Conservation (phyloP, 75 land plant genomes). For the Picea glauca region DNA sequence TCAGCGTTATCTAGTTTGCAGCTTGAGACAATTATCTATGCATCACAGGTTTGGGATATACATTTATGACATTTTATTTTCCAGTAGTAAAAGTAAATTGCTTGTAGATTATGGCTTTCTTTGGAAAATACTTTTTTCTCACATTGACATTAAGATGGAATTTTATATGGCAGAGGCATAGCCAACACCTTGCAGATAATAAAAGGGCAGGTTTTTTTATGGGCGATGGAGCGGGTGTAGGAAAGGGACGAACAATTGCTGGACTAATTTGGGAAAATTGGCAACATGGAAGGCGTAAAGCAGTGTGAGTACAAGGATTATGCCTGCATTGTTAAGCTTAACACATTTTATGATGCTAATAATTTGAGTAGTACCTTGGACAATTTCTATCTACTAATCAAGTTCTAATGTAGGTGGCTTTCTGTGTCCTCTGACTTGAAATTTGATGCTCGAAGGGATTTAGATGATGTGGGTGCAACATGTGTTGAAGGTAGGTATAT, state of each 20-base stretch:
- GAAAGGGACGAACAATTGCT: conserved; percentile 96
- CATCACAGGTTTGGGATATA: conserved; percentile 68
- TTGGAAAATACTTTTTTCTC: not conserved
- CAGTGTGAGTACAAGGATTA: conserved; percentile 53
- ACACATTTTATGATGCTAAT: not conserved
- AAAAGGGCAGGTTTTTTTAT: conserved; percentile 92
- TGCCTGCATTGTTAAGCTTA: not conserved
- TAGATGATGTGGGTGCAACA: conserved; percentile 89
- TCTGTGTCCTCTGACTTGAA: conserved; percentile 94
- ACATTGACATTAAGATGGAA: not conserved
- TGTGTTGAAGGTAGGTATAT: conserved; percentile 81
- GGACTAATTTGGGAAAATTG: conserved; percentile 98
- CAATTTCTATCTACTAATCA: conserved; percentile 7
- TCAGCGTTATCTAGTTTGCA: conserved; percentile 90
- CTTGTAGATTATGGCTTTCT: not conserved
- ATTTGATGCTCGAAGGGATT: conserved; percentile 91
- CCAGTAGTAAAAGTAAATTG: not conserved
- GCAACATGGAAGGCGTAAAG: conserved; percentile 77
- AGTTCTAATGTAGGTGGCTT: conserved; percentile 66
- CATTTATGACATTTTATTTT: not conserved
- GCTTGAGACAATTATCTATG: conserved; percentile 91
- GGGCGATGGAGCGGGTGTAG: conserved; percentile 99
- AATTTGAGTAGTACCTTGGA: conserved; percentile 1
- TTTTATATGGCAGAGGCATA: conserved; percentile 66
- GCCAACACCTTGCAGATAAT: conserved; percentile 70